Evolutionary conservation across 345 rosid genomes (phyloP).

Genomic region (Hypericum androsaemum): DNA sequence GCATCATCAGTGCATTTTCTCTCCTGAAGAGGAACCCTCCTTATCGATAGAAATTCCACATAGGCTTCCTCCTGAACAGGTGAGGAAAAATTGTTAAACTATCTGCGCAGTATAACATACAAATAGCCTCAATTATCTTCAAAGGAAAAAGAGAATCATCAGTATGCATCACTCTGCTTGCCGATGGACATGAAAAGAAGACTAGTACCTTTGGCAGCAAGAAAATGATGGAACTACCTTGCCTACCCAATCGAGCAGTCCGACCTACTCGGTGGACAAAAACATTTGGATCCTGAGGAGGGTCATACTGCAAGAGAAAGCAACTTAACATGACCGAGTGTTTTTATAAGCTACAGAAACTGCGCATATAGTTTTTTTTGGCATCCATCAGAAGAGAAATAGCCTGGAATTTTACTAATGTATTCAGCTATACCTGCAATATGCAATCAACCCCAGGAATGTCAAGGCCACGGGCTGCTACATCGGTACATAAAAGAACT

Average conservation of each 20-base stretch:
- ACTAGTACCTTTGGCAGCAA: slow-evolving; percentile 60
- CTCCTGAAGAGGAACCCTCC: slow-evolving; percentile 68
- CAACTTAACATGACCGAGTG: background rate
- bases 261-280: slow-evolving; percentile 88
- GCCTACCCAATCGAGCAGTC: slow-evolving; percentile 82
- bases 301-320: slow-evolving; percentile 56
- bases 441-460: slow-evolving; percentile 86
- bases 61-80: slow-evolving; percentile 73
- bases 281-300: slow-evolving; percentile 88
- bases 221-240: slow-evolving; percentile 66
- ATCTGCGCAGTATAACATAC: slow-evolving; percentile 1
- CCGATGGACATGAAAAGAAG: background rate
- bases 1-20: slow-evolving; percentile 38
- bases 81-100: slow-evolving; percentile 1
- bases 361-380: background rate
- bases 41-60: slow-evolving; percentile 63
- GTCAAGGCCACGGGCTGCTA: slow-evolving; percentile 95
- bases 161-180: background rate
- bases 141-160: background rate
- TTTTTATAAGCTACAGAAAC: background rate
- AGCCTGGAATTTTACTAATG: background rate
- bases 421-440: slow-evolving; percentile 53
- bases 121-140: background rate
- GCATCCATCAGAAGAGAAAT: background rate
- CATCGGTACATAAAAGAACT: slow-evolving; percentile 83